phyloP scores from a whole-genome alignment of 345 rosid species.

The Arabis alpina region DNA sequence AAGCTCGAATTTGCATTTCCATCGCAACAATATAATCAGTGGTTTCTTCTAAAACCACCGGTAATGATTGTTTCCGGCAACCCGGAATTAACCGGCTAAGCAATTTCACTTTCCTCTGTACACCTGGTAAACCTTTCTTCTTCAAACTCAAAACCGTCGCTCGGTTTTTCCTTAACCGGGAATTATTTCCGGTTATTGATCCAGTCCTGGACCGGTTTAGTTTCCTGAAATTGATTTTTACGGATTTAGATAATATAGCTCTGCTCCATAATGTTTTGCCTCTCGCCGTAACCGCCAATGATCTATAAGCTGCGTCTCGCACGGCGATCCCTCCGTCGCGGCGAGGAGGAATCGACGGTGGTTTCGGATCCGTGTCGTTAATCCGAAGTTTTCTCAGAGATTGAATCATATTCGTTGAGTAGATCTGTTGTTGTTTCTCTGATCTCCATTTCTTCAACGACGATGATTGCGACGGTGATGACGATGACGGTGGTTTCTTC shows the following conservation, averaged over 20 bases:
- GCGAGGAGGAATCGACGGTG: conserved; percentile 49
- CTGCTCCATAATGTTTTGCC: conserved; percentile 91
- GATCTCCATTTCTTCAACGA: conserved; percentile 70
- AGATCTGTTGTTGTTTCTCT: conserved; percentile 71
- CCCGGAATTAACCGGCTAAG: conserved; percentile 94
- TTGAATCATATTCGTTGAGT: conserved; percentile 71
- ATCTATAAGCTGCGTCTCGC: conserved; percentile 78
- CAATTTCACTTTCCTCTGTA: conserved; percentile 69
- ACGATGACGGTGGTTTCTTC: conserved; percentile 48
- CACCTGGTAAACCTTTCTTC: conserved; percentile 60
- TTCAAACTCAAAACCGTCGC: conserved; percentile 67
- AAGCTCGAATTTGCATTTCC: conserved; percentile 95
- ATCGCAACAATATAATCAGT: conserved; percentile 93
- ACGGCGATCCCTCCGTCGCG: conserved; percentile 54
- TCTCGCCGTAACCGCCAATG: conserved; percentile 69
- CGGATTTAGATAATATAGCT: conserved; percentile 70
- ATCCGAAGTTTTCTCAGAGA: conserved; percentile 62
- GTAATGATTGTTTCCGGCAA: conserved; percentile 84
- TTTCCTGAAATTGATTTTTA: conserved; percentile 78
- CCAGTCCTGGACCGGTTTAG: conserved; percentile 50
- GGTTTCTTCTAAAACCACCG: conserved; percentile 87
- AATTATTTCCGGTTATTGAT: conserved; percentile 38
- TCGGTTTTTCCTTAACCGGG: conserved; percentile 64
- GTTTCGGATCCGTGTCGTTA: not conserved
- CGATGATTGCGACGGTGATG: conserved; percentile 19